Percentiles rank a stretch among this genome's conserved stretches.
phyloP scores from a whole-genome alignment of 805 yeast species.

The Candida caryicola region DNA sequence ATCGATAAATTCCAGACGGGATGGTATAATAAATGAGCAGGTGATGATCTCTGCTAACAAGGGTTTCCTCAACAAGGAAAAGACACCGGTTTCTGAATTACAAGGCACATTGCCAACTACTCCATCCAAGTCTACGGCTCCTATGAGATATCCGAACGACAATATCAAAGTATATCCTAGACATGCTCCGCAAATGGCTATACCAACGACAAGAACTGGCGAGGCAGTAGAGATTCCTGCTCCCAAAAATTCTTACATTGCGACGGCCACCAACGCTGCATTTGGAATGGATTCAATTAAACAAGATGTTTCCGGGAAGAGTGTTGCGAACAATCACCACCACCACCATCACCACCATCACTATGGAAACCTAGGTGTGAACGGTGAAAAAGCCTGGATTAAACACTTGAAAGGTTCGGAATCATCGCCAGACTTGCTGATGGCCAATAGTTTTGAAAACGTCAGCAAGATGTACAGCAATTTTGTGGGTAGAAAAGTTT shows the following conservation, averaged over 20 bases:
- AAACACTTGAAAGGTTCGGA: constrained; percentile 21
- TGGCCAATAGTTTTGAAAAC: constrained; percentile 25
- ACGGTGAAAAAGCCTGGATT: constrained; percentile 28
- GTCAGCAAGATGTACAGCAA: constrained; percentile 23
- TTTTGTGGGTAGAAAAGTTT: constrained; percentile 18
- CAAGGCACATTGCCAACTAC: background rate
- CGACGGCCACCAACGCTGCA: constrained; percentile 6
- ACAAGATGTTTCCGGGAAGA: background rate
- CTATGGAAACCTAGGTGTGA: constrained; percentile 14
- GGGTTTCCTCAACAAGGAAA: constrained; percentile 11
- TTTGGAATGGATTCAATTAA: background rate
- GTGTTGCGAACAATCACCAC: constrained; percentile 9
- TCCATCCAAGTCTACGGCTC: constrained; percentile 1
- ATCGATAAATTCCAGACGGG: constrained; percentile 25
- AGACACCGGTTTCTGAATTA: constrained; percentile 3
- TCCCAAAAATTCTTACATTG: constrained; percentile 21
- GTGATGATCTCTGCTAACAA: constrained; percentile 7
- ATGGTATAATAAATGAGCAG: constrained; percentile 17
- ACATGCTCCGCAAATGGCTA: constrained; percentile 57
- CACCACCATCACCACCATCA: constrained; percentile 8
- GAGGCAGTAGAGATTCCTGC: constrained; percentile 72
- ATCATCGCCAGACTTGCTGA: constrained; percentile 16
- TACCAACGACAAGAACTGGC: constrained; percentile 77
- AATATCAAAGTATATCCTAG: constrained; percentile 19
- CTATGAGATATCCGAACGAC: constrained; percentile 4